These are phyloP conservation scores for Cyclocybe cylindracea DNA, from an alignment of 768 basidiomycete species.

Conservation along the genomic window DNA sequence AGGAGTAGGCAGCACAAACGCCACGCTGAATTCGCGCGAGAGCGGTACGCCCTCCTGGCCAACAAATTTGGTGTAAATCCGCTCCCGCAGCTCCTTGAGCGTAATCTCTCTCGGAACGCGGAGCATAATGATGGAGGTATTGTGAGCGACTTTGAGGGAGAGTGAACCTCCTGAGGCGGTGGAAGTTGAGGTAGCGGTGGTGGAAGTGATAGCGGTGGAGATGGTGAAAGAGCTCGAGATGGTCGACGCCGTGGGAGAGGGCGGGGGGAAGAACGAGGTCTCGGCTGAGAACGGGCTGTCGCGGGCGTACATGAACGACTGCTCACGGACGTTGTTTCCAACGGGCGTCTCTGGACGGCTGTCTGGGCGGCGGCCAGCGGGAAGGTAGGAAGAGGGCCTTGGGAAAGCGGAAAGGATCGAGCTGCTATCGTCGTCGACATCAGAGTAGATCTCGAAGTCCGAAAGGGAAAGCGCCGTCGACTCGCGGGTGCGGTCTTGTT, in stretches of 20 bases:
- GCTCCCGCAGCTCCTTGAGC: slow-evolving; percentile 51
- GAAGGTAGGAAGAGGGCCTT: slow-evolving; percentile 36
- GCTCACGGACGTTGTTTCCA: not conserved
- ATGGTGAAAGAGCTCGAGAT: slow-evolving; percentile 21
- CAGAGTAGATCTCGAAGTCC: slow-evolving; percentile 42
- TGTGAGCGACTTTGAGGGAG: slow-evolving; percentile 65
- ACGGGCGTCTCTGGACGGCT: slow-evolving; percentile 35
- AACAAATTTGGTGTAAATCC: slow-evolving; percentile 65
- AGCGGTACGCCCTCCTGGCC: slow-evolving; percentile 59
- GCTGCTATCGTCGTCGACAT: slow-evolving; percentile 34
- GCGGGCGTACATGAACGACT: not conserved
- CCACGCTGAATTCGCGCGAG: slow-evolving; percentile 51
- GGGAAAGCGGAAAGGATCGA: slow-evolving; percentile 41
- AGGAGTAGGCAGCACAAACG: slow-evolving; percentile 42
- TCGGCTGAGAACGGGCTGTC: slow-evolving; percentile 7
- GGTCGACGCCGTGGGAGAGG: slow-evolving; percentile 35
- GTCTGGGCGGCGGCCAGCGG: slow-evolving; percentile 25
- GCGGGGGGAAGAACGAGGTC: slow-evolving; percentile 25
- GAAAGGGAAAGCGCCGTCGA: slow-evolving; percentile 23
- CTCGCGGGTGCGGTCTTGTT: slow-evolving; percentile 35
- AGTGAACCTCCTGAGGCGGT: slow-evolving; percentile 32
- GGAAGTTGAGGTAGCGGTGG: slow-evolving; percentile 31
- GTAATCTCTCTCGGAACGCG: slow-evolving; percentile 46
- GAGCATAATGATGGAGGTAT: slow-evolving; percentile 60
- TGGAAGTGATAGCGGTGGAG: slow-evolving; percentile 26